Evolutionary conservation across 176 grass and related monocot species (phyloP).

Genomic region (Rhynchospora tenuis): DNA sequence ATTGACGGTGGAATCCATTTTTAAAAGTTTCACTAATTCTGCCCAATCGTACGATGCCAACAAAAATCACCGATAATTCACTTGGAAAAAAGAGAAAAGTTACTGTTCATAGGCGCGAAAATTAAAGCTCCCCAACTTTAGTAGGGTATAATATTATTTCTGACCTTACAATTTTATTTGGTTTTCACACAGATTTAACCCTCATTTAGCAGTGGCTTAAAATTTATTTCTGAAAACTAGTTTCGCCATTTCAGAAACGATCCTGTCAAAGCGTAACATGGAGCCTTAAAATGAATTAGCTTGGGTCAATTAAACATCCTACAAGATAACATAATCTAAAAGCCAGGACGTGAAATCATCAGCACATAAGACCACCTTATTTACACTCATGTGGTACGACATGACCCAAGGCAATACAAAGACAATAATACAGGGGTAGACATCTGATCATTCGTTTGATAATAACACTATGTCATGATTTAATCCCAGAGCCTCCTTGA

Average conservation of each 20-base stretch:
- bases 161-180: neutral
- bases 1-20: too few relatives aligned
- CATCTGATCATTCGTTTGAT: neutral
- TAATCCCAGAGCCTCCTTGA: slow-evolving; percentile 25
- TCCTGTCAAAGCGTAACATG: neutral
- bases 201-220: neutral
- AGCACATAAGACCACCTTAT: neutral
- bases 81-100: too few relatives aligned
- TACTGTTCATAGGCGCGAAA: too few relatives aligned
- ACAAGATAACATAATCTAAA: neutral
- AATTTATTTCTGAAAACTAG: neutral
- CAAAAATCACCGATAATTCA: too few relatives aligned
- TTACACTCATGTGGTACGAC: neutral
- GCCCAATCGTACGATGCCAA: too few relatives aligned
- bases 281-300: neutral
- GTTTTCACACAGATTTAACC: too few relatives aligned
- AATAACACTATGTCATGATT: neutral
- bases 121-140: too few relatives aligned
- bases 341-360: neutral
- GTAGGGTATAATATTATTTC: too few relatives aligned
- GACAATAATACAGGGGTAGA: neutral
- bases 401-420: neutral
- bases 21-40: too few relatives aligned
- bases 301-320: neutral
- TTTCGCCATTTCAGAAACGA: neutral